Percentiles rank a stretch among this genome's conserved stretches.
These are phyloP conservation scores for Rhynchosporium graminicola DNA, from an alignment of 2,329 filamentous ascomycete genomes.

Conservation along the genomic window DNA sequence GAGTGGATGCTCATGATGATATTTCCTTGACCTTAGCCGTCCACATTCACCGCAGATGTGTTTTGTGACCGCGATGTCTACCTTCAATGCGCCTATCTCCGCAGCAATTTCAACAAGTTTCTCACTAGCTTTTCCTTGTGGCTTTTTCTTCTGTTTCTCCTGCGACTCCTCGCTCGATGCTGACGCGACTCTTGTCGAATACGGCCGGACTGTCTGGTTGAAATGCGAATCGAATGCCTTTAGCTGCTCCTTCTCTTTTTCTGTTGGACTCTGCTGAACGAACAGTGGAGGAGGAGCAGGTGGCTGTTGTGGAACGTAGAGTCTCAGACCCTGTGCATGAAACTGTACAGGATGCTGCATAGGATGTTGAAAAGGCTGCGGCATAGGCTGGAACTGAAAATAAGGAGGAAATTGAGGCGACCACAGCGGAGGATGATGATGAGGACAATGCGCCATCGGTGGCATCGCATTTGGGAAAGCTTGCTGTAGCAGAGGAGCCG, in stretches of 20 bases:
- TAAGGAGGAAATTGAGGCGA: constrained; percentile 4
- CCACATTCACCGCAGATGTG: constrained; percentile 49
- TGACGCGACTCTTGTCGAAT: constrained; percentile 2
- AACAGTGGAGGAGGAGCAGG: constrained; percentile 10
- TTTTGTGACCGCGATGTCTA: constrained; percentile 40
- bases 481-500: constrained; percentile 25
- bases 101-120: constrained; percentile 7
- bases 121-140: constrained; percentile 1
- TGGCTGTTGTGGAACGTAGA: constrained; percentile 12
- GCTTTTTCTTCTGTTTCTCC: background rate
- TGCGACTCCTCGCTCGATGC: constrained; percentile 6
- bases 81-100: constrained; percentile 32
- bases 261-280: constrained; percentile 21
- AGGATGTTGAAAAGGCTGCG: constrained; percentile 8
- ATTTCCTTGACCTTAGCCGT: constrained; percentile 44
- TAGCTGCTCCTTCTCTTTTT: constrained; percentile 29
- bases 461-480: constrained; percentile 6
- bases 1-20: constrained; percentile 43
- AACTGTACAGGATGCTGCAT: constrained; percentile 1
- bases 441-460: constrained; percentile 5
- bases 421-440: constrained; percentile 5
- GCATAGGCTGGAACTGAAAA: constrained; percentile 10
- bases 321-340: background rate
- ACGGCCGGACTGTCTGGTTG: constrained; percentile 10
- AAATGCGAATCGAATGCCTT: constrained; percentile 31